phyloP scores from a whole-genome alignment of 345 rosid species.

The Linum tenue region DNA sequence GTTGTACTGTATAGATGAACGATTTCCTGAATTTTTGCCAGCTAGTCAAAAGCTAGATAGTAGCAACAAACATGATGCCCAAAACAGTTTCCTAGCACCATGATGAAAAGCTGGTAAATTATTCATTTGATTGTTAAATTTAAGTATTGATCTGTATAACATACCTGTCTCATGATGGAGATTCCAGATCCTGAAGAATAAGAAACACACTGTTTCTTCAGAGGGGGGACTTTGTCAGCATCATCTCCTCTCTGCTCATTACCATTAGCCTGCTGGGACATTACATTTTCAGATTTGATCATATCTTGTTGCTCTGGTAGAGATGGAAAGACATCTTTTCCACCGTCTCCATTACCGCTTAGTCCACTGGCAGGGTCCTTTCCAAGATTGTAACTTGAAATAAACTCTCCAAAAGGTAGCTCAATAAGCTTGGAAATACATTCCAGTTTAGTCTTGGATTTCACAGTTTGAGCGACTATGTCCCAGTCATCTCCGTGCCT shows the following conservation, averaged over 20 bases:
- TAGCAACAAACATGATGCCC: neutral
- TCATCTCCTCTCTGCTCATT: slow-evolving; percentile 34
- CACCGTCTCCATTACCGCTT: slow-evolving; percentile 14
- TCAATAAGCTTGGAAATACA: slow-evolving; percentile 83
- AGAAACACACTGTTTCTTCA: slow-evolving; percentile 40
- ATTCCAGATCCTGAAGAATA: slow-evolving; percentile 34
- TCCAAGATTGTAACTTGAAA: slow-evolving; percentile 36
- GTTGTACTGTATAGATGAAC: neutral
- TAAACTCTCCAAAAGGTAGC: slow-evolving; percentile 75
- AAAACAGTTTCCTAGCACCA: neutral
- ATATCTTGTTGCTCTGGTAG: slow-evolving; percentile 26
- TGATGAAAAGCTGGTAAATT: neutral
- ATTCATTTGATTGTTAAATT: neutral
- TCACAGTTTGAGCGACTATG: slow-evolving; percentile 67
- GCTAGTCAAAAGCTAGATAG: neutral
- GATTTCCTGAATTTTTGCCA: neutral
- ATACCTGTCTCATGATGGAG: slow-evolving; percentile 80
- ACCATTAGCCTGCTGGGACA: slow-evolving; percentile 20
- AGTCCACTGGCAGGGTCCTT: slow-evolving; percentile 23
- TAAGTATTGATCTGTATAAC: neutral
- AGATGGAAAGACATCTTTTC: slow-evolving; percentile 22
- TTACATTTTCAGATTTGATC: slow-evolving; percentile 25
- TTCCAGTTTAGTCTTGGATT: slow-evolving; percentile 61
- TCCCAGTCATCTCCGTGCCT: slow-evolving; percentile 93
- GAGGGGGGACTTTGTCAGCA: slow-evolving; percentile 39